phyloP scores from a whole-genome alignment of 2,329 filamentous ascomycete species.

The Akanthomyces dipterigenus region DNA sequence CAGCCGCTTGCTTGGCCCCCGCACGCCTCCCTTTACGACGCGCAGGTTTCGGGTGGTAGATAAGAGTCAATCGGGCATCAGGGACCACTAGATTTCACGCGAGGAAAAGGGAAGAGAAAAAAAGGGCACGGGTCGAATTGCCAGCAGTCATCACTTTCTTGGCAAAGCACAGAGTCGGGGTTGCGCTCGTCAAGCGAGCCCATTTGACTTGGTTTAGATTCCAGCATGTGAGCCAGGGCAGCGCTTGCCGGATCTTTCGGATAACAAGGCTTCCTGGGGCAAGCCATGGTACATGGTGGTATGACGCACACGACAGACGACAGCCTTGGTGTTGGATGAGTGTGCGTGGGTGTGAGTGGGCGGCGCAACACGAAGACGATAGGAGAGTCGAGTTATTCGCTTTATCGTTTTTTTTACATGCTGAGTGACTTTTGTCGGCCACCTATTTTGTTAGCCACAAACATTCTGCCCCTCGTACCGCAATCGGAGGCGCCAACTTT shows the following conservation, averaged over 20 bases:
- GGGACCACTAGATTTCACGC: not conserved
- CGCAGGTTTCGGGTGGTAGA: slow-evolving; percentile 6
- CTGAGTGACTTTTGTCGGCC: too few relatives aligned
- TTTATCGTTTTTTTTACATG: not conserved
- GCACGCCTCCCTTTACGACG: not conserved
- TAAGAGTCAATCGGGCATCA: slow-evolving; percentile 7
- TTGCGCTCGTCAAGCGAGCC: too few relatives aligned
- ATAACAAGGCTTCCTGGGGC: not conserved
- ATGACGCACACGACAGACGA: slow-evolving; percentile 10
- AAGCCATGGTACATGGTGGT: not conserved
- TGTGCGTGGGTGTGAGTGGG: not conserved
- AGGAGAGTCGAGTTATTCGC: not conserved
- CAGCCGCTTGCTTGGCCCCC: not conserved
- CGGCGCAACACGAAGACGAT: not conserved
- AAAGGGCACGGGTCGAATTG: not conserved
- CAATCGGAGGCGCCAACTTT: not conserved
- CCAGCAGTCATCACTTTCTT: not conserved
- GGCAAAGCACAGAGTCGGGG: not conserved
- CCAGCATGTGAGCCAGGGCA: not conserved
- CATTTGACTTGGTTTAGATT: not conserved
- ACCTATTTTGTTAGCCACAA: not conserved
- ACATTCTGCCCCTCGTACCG: not conserved
- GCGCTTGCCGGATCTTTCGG: slow-evolving; percentile 5
- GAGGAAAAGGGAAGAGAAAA: not conserved
- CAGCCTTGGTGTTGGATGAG: not conserved